Conservation (phyloP, 371 early-diverging fungal genomes). For the Apophysomyces variabilis region DNA sequence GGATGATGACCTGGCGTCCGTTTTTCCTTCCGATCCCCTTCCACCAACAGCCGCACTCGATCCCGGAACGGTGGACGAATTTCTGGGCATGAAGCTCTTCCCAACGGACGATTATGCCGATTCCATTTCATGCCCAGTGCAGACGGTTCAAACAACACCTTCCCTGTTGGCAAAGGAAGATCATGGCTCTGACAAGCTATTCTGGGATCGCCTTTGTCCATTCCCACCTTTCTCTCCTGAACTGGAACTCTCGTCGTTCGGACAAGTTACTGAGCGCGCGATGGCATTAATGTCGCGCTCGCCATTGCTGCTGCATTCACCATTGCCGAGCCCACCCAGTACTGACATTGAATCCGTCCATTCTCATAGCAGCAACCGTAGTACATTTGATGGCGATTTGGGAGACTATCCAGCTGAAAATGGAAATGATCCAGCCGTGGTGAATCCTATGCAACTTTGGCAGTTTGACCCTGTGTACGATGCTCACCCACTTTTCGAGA, state of each 20-base stretch:
- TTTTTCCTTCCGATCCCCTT: slow-evolving; percentile 1
- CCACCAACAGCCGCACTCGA: slow-evolving; percentile 6
- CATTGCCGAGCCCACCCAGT: slow-evolving; percentile 1
- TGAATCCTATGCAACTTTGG: slow-evolving; percentile 1
- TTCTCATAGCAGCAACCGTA: background rate
- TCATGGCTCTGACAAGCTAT: background rate
- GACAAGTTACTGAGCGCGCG: background rate
- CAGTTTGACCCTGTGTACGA: background rate
- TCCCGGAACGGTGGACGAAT: background rate
- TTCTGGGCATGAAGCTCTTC: background rate
- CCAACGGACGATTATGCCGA: slow-evolving; percentile 1
- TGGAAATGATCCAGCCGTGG: background rate
- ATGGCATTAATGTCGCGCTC: background rate
- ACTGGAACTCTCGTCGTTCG: background rate
- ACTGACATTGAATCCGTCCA: slow-evolving; percentile 5
- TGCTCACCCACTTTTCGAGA: background rate
- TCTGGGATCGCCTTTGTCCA: background rate
- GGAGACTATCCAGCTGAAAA: background rate
- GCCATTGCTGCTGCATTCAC: background rate
- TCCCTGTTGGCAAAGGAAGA: background rate
- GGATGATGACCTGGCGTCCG: slow-evolving; percentile 2
- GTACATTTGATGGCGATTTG: background rate
- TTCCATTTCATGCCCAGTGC: background rate
- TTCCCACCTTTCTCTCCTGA: slow-evolving; percentile 7
- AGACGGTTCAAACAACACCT: background rate